phyloP scores from a whole-genome alignment of 306 rosid species.

The Vigna mungo region DNA sequence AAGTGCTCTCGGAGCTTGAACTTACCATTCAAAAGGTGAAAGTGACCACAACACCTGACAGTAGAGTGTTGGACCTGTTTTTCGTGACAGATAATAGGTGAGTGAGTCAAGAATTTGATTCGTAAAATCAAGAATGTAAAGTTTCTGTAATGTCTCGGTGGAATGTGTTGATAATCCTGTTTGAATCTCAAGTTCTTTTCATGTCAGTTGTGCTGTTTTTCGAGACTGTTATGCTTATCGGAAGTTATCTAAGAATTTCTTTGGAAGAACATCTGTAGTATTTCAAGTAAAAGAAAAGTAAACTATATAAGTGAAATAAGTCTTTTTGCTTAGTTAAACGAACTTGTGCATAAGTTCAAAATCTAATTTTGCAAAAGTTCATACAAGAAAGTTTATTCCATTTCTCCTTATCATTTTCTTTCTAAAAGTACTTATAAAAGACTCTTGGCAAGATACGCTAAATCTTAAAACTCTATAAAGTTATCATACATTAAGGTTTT shows the following conservation, averaged over 20 bases:
- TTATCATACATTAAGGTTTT: not conserved
- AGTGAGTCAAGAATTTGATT: slow-evolving; percentile 52
- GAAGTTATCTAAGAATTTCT: not conserved
- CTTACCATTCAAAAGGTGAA: slow-evolving; percentile 77
- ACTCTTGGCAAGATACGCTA: too few relatives aligned
- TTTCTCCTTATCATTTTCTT: too few relatives aligned
- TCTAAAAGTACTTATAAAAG: too few relatives aligned
- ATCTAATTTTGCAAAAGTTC: too few relatives aligned
- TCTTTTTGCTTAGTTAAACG: too few relatives aligned
- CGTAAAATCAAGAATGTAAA: not conserved
- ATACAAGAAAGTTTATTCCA: too few relatives aligned
- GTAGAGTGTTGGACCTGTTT: slow-evolving; percentile 79
- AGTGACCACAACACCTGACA: slow-evolving; percentile 85
- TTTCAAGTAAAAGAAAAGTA: too few relatives aligned
- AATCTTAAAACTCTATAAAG: not conserved
- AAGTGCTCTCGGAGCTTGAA: slow-evolving; percentile 70
- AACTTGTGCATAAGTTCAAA: too few relatives aligned
- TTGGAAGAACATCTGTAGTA: too few relatives aligned
- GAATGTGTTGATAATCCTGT: not conserved
- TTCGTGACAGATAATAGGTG: slow-evolving; percentile 78
- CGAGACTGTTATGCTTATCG: not conserved
- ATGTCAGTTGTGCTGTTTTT: not conserved
- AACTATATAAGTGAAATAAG: too few relatives aligned
- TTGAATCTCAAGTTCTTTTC: slow-evolving; percentile 13
- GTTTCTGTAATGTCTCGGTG: not conserved